Percentiles rank a stretch among this genome's conserved stretches.
These are phyloP conservation scores for Diutina neorugosa DNA, from an alignment of 1,139 yeast genomes.

Conservation along the genomic window DNA sequence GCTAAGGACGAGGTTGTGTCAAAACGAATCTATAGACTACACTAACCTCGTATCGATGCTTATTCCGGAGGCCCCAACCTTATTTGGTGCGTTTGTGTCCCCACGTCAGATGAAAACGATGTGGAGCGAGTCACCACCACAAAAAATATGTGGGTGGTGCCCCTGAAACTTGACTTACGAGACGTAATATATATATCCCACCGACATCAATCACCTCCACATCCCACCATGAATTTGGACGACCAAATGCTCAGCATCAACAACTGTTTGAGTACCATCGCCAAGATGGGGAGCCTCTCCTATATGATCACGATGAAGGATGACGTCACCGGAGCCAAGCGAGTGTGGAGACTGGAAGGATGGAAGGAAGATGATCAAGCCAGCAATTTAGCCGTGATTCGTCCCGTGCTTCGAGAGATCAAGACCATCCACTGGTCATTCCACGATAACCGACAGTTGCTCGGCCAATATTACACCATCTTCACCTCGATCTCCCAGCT, in stretches of 20 bases:
- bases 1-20: no score
- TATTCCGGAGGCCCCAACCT: no score
- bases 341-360: background rate
- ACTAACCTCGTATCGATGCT: no score
- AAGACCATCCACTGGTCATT: background rate
- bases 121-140: no score
- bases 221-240: background rate
- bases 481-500: constrained; percentile 25
- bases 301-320: background rate
- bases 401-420: background rate
- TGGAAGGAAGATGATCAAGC: background rate
- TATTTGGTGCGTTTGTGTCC: no score
- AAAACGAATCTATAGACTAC: no score
- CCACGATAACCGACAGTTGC: background rate
- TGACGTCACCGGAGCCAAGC: background rate
- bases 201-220: background rate
- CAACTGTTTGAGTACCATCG: background rate
- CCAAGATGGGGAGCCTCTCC: background rate
- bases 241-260: background rate
- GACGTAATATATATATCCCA: background rate
- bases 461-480: constrained; percentile 7
- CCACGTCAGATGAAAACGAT: no score
- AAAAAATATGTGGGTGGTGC: no score
- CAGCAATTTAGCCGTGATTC: background rate
- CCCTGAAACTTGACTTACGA: no score